Base-by-base conservation (phyloP, 345 rosid genomes). In the Salix suchowensis region DNA sequence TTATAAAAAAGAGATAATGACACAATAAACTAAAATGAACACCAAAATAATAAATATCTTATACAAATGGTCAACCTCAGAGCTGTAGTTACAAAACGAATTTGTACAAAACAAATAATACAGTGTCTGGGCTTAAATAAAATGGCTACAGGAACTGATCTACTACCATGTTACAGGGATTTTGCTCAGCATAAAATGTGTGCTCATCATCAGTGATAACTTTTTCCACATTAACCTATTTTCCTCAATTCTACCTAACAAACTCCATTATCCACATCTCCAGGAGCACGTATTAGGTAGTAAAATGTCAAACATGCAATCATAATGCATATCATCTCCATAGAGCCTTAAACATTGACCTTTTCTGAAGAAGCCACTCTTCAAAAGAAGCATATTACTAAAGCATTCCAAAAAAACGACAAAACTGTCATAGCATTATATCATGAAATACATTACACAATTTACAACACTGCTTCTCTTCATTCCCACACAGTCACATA, bases 81-180 rank as follows among this genome's bases (percentile, higher is more conserved):
- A 66, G 18, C 36, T 65, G 28, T 42, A 60, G 67, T 2, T 6
- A 4, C 14, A 68, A 50, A 69, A 10, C n/a, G 40, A 58, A 6
- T 26, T 48, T 68, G 42, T 26, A 62, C 37, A 73, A 78, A 66
- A 48, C 7, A 73, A n/a, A 70, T 26, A 37, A 14, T 44, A 6
- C 21, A 48, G 11, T 80, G 55, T 65, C 67, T 48, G 68, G 39
- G 65, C 28, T 78, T 28, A 74, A 71, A 68, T n/a, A 64, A 58
- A 40, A 44, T 55, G n/a, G 39, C n/a, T 58, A 58, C 11, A 58
- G 64, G 28, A 58, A 23, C 64, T 58, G 24, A 1, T 24, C 64
- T n/a, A 58, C 64, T 23, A 58, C 1, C 26, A 58, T 58, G 64
- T 58, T 5, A 8, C 54, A 48, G n/a, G 2, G 4, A 19, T n/a